phyloP scores from a whole-genome alignment of 768 basidiomycete genomes.

The Boletellus ananas region DNA sequence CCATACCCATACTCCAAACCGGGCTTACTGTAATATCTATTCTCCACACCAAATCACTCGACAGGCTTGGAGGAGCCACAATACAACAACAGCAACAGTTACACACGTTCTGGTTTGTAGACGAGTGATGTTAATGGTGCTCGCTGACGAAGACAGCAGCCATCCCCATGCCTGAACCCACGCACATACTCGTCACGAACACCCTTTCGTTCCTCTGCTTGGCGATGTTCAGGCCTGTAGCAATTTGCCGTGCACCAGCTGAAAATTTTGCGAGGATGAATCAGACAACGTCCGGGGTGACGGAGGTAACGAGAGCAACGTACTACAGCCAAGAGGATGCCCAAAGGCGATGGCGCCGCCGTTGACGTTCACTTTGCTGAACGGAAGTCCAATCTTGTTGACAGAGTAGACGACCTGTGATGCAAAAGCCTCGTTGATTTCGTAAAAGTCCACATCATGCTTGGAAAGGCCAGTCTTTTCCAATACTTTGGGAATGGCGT shows the following conservation, averaged over 20 bases:
- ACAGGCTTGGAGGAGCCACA: too few relatives aligned
- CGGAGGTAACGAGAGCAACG: constrained; percentile 31
- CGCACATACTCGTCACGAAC: constrained; percentile 90
- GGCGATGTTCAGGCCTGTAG: constrained; percentile 77
- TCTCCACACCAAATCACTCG: too few relatives aligned
- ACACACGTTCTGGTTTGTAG: too few relatives aligned
- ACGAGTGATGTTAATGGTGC: constrained; percentile 34
- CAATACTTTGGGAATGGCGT: constrained; percentile 77
- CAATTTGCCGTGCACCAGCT: constrained; percentile 86
- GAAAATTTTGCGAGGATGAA: constrained; percentile 4
- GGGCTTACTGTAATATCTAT: too few relatives aligned
- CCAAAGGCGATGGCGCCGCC: constrained; percentile 91
- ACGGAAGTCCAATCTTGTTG: constrained; percentile 63
- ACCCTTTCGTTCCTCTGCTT: constrained; percentile 73
- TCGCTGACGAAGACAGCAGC: constrained; percentile 83
- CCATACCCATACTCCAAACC: too few relatives aligned
- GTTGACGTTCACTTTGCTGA: constrained; percentile 78
- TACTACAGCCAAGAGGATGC: constrained; percentile 83
- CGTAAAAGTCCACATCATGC: constrained; percentile 83
- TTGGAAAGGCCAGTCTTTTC: constrained; percentile 59
- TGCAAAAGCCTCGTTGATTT: constrained; percentile 92
- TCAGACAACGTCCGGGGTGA: not conserved
- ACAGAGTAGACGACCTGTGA: constrained; percentile 75
- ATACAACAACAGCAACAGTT: too few relatives aligned
- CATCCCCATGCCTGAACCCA: constrained; percentile 90